Conservation (phyloP, 2,329 filamentous ascomycete genomes). For the Aphanoascus verrucosus region DNA sequence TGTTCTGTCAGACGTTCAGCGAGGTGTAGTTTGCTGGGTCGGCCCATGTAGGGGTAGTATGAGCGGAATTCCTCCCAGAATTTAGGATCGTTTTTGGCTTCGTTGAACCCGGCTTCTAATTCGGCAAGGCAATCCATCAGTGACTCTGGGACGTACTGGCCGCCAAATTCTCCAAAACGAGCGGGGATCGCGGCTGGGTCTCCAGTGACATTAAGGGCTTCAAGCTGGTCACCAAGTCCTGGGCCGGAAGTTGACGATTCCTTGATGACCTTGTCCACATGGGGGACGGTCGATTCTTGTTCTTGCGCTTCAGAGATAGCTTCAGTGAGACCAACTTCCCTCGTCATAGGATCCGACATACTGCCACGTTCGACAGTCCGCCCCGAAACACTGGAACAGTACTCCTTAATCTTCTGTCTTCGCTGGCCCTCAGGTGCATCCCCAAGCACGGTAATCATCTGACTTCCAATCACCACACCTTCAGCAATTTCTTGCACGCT, state of each 20-base stretch:
- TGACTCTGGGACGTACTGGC: conserved; percentile 93
- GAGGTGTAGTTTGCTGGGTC: conserved; percentile 81
- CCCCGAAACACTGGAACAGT: conserved; percentile 64
- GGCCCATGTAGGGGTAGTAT: conserved; percentile 95
- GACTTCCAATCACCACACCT: conserved; percentile 91
- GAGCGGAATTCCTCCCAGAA: conserved; percentile 98
- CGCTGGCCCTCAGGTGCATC: conserved; percentile 56
- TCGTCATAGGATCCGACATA: conserved; percentile 40
- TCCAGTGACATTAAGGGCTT: conserved; percentile 60
- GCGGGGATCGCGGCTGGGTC: conserved; percentile 56
- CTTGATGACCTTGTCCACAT: conserved; percentile 38
- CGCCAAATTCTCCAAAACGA: conserved; percentile 90
- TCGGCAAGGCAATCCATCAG: conserved; percentile 93
- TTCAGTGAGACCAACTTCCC: conserved; percentile 61
- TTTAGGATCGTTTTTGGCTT: conserved; percentile 70
- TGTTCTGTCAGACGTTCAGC: conserved; percentile 80
- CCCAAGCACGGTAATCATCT: conserved; percentile 75
- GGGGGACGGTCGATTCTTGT: conserved; percentile 46
- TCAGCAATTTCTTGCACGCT: conserved; percentile 76
- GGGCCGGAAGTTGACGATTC: conserved; percentile 46
- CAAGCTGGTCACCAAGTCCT: conserved; percentile 70
- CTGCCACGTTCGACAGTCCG: conserved; percentile 40
- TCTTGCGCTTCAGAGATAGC: conserved; percentile 52
- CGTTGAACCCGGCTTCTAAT: conserved; percentile 81
- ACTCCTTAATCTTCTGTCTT: conserved; percentile 68